phyloP scores from a whole-genome alignment of 1,139 yeast genomes.

The Debaryomycetaceae sp. region DNA sequence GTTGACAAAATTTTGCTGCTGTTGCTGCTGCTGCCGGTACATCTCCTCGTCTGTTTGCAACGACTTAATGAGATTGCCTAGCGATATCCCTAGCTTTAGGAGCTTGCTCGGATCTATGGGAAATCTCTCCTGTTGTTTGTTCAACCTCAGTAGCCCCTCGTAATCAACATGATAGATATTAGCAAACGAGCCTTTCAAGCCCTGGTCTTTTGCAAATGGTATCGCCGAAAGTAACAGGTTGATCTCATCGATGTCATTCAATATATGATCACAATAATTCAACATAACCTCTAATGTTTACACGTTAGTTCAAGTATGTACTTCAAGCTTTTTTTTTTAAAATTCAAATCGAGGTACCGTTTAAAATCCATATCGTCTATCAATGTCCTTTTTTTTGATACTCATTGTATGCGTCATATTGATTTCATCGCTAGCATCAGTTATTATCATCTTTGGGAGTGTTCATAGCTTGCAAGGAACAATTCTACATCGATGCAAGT shows the following conservation, averaged over 20 bases:
- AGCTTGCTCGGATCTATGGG: conserved; percentile 39
- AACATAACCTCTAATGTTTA: background rate
- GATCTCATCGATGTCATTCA: conserved; percentile 28
- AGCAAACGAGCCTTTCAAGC: conserved; percentile 18
- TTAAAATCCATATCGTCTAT: background rate
- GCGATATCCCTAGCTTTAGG: conserved; percentile 41
- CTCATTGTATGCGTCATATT: conserved; percentile 1
- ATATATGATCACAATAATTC: conserved; percentile 4
- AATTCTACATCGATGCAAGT: conserved; percentile 20
- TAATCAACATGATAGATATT: conserved; percentile 32
- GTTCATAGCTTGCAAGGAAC: conserved; percentile 46
- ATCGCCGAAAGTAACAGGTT: conserved; percentile 29
- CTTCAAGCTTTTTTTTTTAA: no score
- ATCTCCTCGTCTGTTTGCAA: conserved; percentile 35
- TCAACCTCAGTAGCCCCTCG: conserved; percentile 23
- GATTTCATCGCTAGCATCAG: conserved; percentile 8
- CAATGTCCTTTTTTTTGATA: conserved; percentile 2
- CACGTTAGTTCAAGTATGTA: background rate
- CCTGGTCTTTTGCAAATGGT: conserved; percentile 28
- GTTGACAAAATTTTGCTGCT: conserved; percentile 15
- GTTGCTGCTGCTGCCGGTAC: conserved; percentile 18
- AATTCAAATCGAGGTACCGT: background rate
- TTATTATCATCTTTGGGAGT: conserved; percentile 47
- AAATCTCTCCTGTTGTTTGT: conserved; percentile 18
- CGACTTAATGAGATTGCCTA: conserved; percentile 40